Evolutionary conservation across 805 yeast genomes (phyloP).

Genomic region (Kodamaea nitidulidarum): DNA sequence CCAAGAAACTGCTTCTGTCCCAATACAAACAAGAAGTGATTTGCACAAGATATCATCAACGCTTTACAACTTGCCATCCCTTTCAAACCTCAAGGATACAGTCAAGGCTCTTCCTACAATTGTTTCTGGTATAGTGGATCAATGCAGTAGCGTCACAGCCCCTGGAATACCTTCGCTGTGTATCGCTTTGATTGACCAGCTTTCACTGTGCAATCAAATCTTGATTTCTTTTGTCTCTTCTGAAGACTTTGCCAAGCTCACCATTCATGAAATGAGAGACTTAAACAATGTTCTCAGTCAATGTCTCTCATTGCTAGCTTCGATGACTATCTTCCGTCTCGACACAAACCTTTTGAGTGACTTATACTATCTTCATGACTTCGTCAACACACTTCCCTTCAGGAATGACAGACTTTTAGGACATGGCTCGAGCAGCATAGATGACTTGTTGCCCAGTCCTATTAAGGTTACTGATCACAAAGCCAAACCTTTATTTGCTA

Average conservation of each 20-base stretch:
- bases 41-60: background rate
- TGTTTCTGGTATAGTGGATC: background rate
- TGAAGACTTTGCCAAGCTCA: slow-evolving; percentile 6
- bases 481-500: background rate
- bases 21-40: background rate
- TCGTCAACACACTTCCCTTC: slow-evolving; percentile 18
- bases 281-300: slow-evolving; percentile 13
- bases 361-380: slow-evolving; percentile 19
- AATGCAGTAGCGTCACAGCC: background rate
- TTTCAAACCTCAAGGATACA: slow-evolving; percentile 5
- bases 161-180: slow-evolving; percentile 2
- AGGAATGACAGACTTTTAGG: slow-evolving; percentile 17
- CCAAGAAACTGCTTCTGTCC: background rate
- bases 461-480: background rate
- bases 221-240: slow-evolving; percentile 10
- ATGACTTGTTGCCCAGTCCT: slow-evolving; percentile 11
- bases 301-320: slow-evolving; percentile 19
- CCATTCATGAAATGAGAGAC: slow-evolving; percentile 16
- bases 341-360: slow-evolving; percentile 14
- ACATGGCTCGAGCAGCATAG: slow-evolving; percentile 11
- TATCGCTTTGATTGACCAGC: slow-evolving; percentile 13
- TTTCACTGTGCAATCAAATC: slow-evolving; percentile 15
- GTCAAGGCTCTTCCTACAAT: slow-evolving; percentile 11
- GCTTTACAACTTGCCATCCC: background rate
- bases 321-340: slow-evolving; percentile 17